Percentiles rank a stretch among this genome's conserved stretches.
These are phyloP conservation scores for Candida silvicultrix DNA, from an alignment of 805 yeast genomes.

Conservation along the genomic window DNA sequence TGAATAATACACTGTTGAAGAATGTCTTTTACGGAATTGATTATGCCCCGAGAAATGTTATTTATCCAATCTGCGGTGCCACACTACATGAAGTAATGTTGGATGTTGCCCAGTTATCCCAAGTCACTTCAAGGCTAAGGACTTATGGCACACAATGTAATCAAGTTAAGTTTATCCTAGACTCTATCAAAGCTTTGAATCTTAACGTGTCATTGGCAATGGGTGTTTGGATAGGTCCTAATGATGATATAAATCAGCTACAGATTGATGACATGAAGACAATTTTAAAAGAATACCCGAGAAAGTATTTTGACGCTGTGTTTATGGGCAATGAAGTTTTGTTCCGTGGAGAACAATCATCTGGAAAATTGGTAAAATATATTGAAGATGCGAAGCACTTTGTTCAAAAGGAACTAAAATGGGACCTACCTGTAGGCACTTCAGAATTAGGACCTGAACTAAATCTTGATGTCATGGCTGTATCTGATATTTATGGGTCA, in stretches of 20 bases:
- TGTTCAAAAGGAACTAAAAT: conserved; percentile 26
- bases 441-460: conserved; percentile 50
- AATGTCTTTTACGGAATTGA: conserved; percentile 49
- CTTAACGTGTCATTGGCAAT: conserved; percentile 51
- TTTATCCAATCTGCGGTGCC: conserved; percentile 48
- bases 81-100: conserved; percentile 40
- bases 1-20: conserved; percentile 27
- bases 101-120: conserved; percentile 53
- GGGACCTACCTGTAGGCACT: conserved; percentile 51
- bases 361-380: conserved; percentile 30
- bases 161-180: conserved; percentile 46
- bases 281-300: conserved; percentile 37
- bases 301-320: conserved; percentile 40
- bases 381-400: conserved; percentile 36
- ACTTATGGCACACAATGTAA: conserved; percentile 58
- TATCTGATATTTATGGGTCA: conserved; percentile 53
- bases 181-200: conserved; percentile 42
- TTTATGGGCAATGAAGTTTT: conserved; percentile 60
- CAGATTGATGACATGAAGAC: conserved; percentile 41
- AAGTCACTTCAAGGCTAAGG: conserved; percentile 50
- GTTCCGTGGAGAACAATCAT: conserved; percentile 42
- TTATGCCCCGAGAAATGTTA: conserved; percentile 51
- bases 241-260: conserved; percentile 35
- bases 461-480: conserved; percentile 29
- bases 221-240: conserved; percentile 56